Conservation (phyloP, 345 rosid genomes). For the Brassica incana region DNA sequence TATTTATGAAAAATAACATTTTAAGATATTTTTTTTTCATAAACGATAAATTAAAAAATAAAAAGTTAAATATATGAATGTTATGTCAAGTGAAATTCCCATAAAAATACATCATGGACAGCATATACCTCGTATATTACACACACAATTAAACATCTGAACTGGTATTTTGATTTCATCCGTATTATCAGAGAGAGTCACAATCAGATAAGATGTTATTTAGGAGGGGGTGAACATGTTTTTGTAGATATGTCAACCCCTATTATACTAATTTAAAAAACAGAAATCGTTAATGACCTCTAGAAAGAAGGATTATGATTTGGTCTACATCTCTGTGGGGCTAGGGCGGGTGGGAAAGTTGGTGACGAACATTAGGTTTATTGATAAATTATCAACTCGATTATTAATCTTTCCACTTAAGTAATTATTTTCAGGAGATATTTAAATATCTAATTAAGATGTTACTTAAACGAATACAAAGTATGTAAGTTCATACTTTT, state of each 20-base stretch:
- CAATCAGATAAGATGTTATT: constrained; percentile 4
- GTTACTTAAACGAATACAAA: neutral
- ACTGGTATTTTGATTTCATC: neutral
- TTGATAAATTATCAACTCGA: constrained; percentile 14
- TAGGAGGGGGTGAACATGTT: constrained; percentile 4
- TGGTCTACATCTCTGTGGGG: constrained; percentile 40
- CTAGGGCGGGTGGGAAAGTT: constrained; percentile 37
- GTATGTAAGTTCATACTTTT: constrained; percentile 11
- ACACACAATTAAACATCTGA: neutral
- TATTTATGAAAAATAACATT: neutral
- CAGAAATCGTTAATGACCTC: constrained; percentile 26
- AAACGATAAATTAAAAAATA: neutral
- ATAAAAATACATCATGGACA: neutral
- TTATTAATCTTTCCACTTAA: constrained; percentile 21
- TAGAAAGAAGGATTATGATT: constrained; percentile 29
- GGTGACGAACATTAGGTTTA: constrained; percentile 39
- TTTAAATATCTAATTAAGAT: neutral
- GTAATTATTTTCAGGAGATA: neutral
- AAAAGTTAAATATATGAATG: neutral
- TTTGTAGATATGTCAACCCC: constrained; percentile 38
- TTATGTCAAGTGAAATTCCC: constrained; percentile 1
- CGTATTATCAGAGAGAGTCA: constrained; percentile 9
- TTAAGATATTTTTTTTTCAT: neutral
- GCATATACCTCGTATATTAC: neutral
- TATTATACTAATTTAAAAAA: constrained; percentile 20